These are phyloP conservation scores for Sugiyamaella castrensis DNA, from an alignment of 1,139 yeast genomes.

Conservation along the genomic window DNA sequence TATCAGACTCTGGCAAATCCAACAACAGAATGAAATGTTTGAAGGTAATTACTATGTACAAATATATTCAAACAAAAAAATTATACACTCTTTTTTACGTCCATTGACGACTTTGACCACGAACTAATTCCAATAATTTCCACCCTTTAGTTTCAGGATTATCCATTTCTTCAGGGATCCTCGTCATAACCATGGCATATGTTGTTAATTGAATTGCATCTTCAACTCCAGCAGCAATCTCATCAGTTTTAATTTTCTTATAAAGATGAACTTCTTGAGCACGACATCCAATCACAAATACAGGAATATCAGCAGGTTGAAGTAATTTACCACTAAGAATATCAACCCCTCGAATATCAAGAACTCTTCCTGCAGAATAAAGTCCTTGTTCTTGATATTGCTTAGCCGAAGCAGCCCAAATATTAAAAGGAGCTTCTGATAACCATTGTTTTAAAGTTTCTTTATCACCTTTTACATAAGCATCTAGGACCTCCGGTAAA, in stretches of 20 bases:
- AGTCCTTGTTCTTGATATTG: constrained; percentile 89
- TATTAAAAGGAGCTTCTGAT: constrained; percentile 94
- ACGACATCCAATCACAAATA: constrained; percentile 88
- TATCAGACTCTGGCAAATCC: too few species aligned
- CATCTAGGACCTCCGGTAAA: constrained; percentile 93
- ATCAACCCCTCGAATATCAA: constrained; percentile 95
- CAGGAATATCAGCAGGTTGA: constrained; percentile 92
- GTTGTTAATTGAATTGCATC: constrained; percentile 90
- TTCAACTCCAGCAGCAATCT: constrained; percentile 93
- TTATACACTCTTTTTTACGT: constrained; percentile 44
- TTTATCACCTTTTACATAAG: constrained; percentile 90
- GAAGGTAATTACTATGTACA: constrained; percentile 13
- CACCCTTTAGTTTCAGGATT: constrained; percentile 94
- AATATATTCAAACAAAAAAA: constrained; percentile 8
- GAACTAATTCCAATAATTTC: constrained; percentile 92
- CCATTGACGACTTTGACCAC: constrained; percentile 90
- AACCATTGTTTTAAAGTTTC: constrained; percentile 83
- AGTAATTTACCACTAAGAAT: constrained; percentile 83
- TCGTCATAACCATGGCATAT: constrained; percentile 93
- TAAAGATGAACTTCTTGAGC: constrained; percentile 94
- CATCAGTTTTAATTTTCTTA: constrained; percentile 88
- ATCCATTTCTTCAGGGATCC: constrained; percentile 88
- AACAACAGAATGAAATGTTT: too few species aligned
- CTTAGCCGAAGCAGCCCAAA: constrained; percentile 91
- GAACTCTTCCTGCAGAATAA: constrained; percentile 84